Evolutionary conservation across 176 grass and related monocot genomes (phyloP).

Genomic region (Avena eriantha): DNA sequence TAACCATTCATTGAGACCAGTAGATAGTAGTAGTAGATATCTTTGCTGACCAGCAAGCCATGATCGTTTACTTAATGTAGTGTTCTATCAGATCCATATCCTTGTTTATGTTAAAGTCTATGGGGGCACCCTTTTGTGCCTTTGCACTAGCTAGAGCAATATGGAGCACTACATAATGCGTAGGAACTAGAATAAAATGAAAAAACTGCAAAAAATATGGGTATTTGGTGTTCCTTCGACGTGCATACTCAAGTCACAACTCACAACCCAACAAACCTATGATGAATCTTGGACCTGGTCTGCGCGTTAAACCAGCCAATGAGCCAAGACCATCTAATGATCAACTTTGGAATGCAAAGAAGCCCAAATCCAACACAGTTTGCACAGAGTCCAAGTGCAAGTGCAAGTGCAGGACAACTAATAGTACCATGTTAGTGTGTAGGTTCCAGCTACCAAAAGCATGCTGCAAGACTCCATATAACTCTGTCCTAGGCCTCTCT

Average conservation of each 20-base stretch:
- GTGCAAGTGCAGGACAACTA: not conserved
- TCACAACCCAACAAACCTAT: constrained; percentile 11
- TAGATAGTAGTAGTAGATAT: constrained; percentile 5
- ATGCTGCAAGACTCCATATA: not conserved
- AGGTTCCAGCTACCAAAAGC: constrained; percentile 16
- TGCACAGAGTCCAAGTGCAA: constrained; percentile 2
- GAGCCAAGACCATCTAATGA: not conserved
- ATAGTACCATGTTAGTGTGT: constrained; percentile 15
- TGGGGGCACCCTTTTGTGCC: not conserved
- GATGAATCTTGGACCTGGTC: not conserved
- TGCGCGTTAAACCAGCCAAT: not conserved
- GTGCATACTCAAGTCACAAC: not conserved
- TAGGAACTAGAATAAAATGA: not conserved
- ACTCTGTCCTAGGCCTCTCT: not conserved
- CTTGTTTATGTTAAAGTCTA: not conserved
- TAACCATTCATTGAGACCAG: constrained; percentile 12
- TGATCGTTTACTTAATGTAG: not conserved
- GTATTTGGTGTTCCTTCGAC: not conserved
- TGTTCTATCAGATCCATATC: not conserved
- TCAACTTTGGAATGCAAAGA: not conserved
- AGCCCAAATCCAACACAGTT: not conserved
- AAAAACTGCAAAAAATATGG: not conserved
- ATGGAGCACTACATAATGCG: constrained; percentile 3
- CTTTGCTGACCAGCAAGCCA: not conserved
- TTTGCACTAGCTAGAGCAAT: constrained; percentile 17